These are phyloP conservation scores for Scleromitrula shiraiana DNA, from an alignment of 2,329 filamentous ascomycete species.

Conservation along the genomic window DNA sequence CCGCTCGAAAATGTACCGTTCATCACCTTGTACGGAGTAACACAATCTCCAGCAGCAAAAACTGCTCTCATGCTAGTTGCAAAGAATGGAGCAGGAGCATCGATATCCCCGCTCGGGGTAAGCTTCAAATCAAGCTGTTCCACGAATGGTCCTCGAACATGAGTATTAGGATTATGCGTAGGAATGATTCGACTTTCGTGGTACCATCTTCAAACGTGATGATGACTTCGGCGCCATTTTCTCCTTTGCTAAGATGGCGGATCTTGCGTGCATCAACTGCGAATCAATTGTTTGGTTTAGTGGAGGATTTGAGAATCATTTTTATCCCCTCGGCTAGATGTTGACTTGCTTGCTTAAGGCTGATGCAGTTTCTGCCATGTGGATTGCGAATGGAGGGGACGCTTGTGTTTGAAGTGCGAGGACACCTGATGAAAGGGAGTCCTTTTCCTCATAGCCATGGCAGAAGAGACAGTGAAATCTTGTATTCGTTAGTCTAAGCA, in stretches of 20 bases:
- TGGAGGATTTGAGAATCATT: background rate
- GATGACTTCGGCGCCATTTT: slow-evolving; percentile 35
- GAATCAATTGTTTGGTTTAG: background rate
- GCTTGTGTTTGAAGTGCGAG: slow-evolving; percentile 34
- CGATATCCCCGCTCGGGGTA: slow-evolving; percentile 36
- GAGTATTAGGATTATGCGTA: slow-evolving; percentile 33
- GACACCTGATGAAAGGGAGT: slow-evolving; percentile 37
- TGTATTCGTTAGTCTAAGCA: background rate
- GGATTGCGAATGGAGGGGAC: slow-evolving; percentile 28
- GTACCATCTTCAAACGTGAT: slow-evolving; percentile 16
- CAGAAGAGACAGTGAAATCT: slow-evolving; percentile 53
- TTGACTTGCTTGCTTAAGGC: slow-evolving; percentile 37
- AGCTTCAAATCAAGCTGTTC: slow-evolving; percentile 38
- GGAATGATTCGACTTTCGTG: slow-evolving; percentile 32
- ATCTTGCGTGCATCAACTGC: slow-evolving; percentile 2
- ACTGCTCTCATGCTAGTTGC: slow-evolving; percentile 43
- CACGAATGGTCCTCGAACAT: slow-evolving; percentile 34
- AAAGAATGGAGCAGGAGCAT: slow-evolving; percentile 37
- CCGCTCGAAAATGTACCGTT: background rate
- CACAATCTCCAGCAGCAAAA: slow-evolving; percentile 46
- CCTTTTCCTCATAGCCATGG: slow-evolving; percentile 50
- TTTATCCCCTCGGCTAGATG: slow-evolving; percentile 34
- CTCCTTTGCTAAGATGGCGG: background rate
- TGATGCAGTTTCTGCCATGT: slow-evolving; percentile 36
- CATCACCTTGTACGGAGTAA: slow-evolving; percentile 13